phyloP scores from a whole-genome alignment of 768 basidiomycete genomes.

The Termitomyces sp. region DNA sequence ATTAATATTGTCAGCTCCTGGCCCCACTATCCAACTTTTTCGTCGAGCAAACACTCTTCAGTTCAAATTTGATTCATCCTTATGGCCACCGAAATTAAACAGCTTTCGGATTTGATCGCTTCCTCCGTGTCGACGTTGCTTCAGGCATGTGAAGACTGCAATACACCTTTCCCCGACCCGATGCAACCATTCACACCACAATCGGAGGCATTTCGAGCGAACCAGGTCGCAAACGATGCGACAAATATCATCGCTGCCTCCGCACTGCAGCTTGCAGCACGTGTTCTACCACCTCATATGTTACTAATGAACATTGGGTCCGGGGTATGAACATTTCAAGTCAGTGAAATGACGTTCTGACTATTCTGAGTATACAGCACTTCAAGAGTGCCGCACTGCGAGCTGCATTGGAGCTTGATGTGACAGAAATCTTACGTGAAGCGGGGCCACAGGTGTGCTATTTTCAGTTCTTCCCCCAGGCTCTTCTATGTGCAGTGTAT shows the following conservation, averaged over 20 bases:
- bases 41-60: no score
- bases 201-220: constrained; percentile 26
- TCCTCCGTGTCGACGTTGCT: constrained; percentile 25
- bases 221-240: constrained; percentile 27
- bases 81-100: constrained; percentile 16
- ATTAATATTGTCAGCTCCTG: no score
- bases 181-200: constrained; percentile 26
- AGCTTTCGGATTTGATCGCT: constrained; percentile 19
- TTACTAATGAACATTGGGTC: constrained; percentile 18
- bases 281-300: constrained; percentile 27
- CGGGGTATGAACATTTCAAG: no score
- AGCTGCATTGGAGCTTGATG: constrained; percentile 23
- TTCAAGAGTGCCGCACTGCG: constrained; percentile 26
- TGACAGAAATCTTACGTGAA: constrained; percentile 34
- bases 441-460: constrained; percentile 28
- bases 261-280: no score
- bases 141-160: constrained; percentile 19
- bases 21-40: not conserved
- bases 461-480: not conserved
- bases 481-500: not conserved
- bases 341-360: no score
- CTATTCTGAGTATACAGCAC: no score
- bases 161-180: constrained; percentile 25
- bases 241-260: constrained; percentile 28
- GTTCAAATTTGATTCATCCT: no score